Base-by-base conservation (phyloP, 2,329 filamentous ascomycete genomes). In the Pseudogymnoascus sp. region DNA sequence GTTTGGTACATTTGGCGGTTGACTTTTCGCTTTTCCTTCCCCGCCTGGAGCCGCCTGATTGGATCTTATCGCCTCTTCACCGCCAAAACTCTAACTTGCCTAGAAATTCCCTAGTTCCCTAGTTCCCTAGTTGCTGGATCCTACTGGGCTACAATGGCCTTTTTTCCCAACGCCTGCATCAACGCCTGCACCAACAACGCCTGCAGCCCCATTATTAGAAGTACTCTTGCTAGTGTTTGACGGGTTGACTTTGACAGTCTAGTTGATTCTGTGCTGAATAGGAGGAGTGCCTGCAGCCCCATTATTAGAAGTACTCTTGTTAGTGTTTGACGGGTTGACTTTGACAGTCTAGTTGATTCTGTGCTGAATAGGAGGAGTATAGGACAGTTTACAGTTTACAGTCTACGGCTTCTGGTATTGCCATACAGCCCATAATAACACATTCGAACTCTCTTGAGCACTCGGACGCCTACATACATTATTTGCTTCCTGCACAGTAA, bases 61-160 rank as follows among this genome's bases (percentile, higher is more conserved):
- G 45, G 45, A 6, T 55, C 45, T 55, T 55, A 55, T 55, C 45
- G 45, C 45, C 45, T 55, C 45, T 55, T 55, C 45, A 55, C 45
- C 45, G 45, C 45, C 45, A 55, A 55, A 55, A 55, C 45, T 55
- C 45, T 55, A 55, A 55, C 45, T 55, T 49, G 12, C 19, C 39
- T 41, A 21, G 39, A 12, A 12, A 12, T 45, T 14, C 11, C 23
- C 23, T 52, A 14, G 43, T 26, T 19, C 19, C 19, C 19, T 19
- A 19, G 19, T 2, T 19, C 19, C 19, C 19, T 19, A 19, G 19
- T 19, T 19, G 19, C 19, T 19, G 19, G 19, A 19, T 19, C 19
- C 19, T 19, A 19, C 19, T 19, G 19, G 19, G 5, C 29, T 52
- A 26, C 45, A 29, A 29, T 52, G 45, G 45, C 45, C 45, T 52